Conservation (phyloP, 2,329 filamentous ascomycete genomes). For the Penicillium sp. region DNA sequence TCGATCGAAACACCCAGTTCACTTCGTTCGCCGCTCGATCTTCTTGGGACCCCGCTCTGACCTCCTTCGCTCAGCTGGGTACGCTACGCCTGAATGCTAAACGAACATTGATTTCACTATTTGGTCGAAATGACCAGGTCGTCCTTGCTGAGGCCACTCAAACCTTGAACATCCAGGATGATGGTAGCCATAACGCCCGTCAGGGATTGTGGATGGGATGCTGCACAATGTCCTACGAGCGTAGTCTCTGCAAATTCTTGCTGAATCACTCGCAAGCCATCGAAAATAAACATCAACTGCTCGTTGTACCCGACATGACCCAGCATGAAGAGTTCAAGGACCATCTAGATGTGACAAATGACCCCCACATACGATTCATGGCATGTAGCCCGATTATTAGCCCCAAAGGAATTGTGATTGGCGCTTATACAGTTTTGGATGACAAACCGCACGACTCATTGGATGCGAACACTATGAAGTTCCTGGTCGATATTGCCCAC, state of each 20-base stretch:
- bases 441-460: constrained; percentile 51
- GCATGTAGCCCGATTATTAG: constrained; percentile 60
- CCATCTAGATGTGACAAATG: constrained; percentile 27
- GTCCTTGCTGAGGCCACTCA: constrained; percentile 29
- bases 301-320: constrained; percentile 33
- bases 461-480: constrained; percentile 30
- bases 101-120: constrained; percentile 29
- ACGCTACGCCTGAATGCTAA: constrained; percentile 23
- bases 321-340: constrained; percentile 34
- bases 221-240: constrained; percentile 15
- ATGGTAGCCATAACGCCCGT: constrained; percentile 1
- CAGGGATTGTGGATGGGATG: constrained; percentile 16
- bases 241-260: constrained; percentile 12
- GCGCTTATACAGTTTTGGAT: constrained; percentile 59
- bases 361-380: constrained; percentile 46
- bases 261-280: not conserved
- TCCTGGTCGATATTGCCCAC: constrained; percentile 51
- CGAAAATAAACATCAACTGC: not conserved
- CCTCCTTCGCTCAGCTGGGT: constrained; percentile 30
- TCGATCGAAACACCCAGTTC: not conserved
- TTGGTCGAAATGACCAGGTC: constrained; percentile 25
- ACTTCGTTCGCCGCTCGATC: not conserved
- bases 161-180: constrained; percentile 17
- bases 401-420: constrained; percentile 56
- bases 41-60: constrained; percentile 20